Base-by-base conservation (phyloP, 176 grass and related monocot genomes). In the Juncus inflexus region DNA sequence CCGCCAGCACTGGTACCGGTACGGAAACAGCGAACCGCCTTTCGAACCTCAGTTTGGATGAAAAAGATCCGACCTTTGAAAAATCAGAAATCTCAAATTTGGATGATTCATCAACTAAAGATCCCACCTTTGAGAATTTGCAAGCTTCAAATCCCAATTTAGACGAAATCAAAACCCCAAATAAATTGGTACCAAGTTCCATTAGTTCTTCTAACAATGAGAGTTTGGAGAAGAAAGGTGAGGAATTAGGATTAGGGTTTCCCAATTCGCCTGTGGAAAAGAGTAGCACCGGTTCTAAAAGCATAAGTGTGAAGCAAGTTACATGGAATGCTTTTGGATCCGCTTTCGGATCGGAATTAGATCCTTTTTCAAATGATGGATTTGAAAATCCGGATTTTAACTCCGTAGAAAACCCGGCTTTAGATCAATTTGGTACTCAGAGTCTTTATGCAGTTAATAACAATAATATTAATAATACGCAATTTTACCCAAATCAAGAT, bases 321-420 rank as follows among this genome's bases (percentile, higher is more conserved):
- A 82, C 92, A 74, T 99, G 94, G 94, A 78, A 74, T 19, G 77
- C 80, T 39, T 99, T 99, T 58, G 70, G 85, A 50, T 79, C 63
- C n/a, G 72, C 15, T 11, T 76, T n/a, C 9, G 79, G 77, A 35
- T 75, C 77, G 37, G 85, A 77, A 7, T 37, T 49, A 10, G 79
- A 91, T 78, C 71, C 83, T 0, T 90, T 90, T 42, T 40, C 67
- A 12, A 78, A 82, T 61, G 78, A 85, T 9, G 51, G 56, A 3
- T 77, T 45, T 7, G 76, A 37, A 7, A 70, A 67, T 12, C 67
- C 1, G 37, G 61, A 74, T 4, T 60, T 74, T 1, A 45, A 52
- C 2, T 67, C 76, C 12, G 16, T 84, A 9, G 69, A 62, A 16
- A 58, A 63, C 4, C 63, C 77, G 38, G 70, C 77, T 12, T 19